Base-by-base conservation (phyloP, 192 early-diverging fungal species). In the Gamsiella multidivaricata region DNA sequence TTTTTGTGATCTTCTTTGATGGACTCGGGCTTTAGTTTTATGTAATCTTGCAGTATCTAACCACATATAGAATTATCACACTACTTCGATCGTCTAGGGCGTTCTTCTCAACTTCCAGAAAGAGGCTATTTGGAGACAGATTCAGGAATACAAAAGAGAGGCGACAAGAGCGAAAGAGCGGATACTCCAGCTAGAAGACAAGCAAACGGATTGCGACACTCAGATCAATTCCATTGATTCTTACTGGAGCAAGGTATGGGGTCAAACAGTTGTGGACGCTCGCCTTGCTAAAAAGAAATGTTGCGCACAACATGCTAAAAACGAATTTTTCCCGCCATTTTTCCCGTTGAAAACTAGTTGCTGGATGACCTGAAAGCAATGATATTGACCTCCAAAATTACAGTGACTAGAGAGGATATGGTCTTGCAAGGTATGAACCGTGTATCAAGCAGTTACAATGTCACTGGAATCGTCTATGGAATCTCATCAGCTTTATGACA, bases 101-200 rank as follows among this genome's bases (percentile, higher is more conserved):
- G 61, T 73, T 7, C 34, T 73, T 18, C 55, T 73, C 25, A 73
- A 67, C 49, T 90, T 88, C 61, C 88, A 89, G 79, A 90, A 90
- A 60, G 88, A 90, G 11, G 88, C 88, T 37, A 90, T 90, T 43
- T 90, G 85, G 84, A 70, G 88, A 22, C 86, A 89, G 54, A 88
- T 89, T 66, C 84, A 85, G 84, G 87, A 88, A 50, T 90, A 90
- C 69, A 89, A 86, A 72, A 80, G 88, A 20, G 84, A 89, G 54
- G 69, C 78, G n/a, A 55, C 51, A 22, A 67, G 81, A 32, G 80
- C 86, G 20, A 59, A 87, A n/a, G 75, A 75, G 42, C 80, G 80
- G 23, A 65, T 84, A 39, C 56, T 26, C 20, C 74, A 61, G 8
- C 55, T 86, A 32, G 85, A 89, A 64, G 58, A 70, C 28, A 84